phyloP scores from a whole-genome alignment of 495 filamentous ascomycete genomes.

The Penicillium fimorum region DNA sequence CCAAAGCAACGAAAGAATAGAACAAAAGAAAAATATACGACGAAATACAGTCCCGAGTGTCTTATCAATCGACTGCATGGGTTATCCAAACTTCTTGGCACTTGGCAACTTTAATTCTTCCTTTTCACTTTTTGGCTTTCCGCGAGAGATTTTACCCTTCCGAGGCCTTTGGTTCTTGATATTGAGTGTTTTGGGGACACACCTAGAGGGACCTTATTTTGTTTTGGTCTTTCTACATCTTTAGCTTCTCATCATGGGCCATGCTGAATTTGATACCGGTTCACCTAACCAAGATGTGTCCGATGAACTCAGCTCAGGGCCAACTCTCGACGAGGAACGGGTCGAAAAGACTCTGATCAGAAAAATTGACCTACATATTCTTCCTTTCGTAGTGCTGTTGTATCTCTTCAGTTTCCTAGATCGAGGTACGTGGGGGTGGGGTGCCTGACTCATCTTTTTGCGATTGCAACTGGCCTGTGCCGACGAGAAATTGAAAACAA shows the following conservation, averaged over 20 bases:
- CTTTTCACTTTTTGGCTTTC: background rate
- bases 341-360: conserved; percentile 47
- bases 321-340: conserved; percentile 36
- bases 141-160: background rate
- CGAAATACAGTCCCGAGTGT: background rate
- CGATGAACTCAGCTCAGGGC: conserved; percentile 18
- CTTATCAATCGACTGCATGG: conserved; percentile 7
- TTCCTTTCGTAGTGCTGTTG: conserved; percentile 59
- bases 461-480: conserved; percentile 8
- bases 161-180: too few relatives aligned
- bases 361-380: conserved; percentile 58
- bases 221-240: too few relatives aligned
- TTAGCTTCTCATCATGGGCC: background rate
- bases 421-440: conserved; percentile 34
- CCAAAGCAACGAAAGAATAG: too few relatives aligned
- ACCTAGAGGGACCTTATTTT: too few relatives aligned
- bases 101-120: conserved; percentile 11
- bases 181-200: too few relatives aligned
- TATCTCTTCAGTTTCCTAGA: conserved; percentile 70
- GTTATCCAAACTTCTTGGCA: conserved; percentile 7
- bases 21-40: too few relatives aligned
- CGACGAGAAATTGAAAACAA: background rate
- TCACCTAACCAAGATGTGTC: conserved; percentile 3
- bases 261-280: background rate
- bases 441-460: conserved; percentile 16